Evolutionary conservation across 345 rosid species (phyloP), one percentile per base, ranked within the genome.

Genomic region (Brassica cretica): DNA sequence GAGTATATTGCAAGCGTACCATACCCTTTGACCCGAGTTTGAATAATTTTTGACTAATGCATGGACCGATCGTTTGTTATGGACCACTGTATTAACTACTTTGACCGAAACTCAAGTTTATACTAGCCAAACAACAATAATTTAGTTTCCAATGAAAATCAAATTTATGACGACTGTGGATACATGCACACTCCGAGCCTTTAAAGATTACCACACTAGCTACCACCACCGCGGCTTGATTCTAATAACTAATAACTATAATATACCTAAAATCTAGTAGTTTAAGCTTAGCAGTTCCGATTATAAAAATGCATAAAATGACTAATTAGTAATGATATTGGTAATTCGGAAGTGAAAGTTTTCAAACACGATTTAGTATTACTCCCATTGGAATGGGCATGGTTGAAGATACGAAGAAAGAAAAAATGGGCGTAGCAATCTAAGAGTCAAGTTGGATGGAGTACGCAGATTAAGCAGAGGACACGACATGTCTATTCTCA

Each of bases 401-500:
- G 62, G 74, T 68, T 30, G 80, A 70, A 33, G 14, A 33, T 62
- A 29, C 24, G 2, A 68, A 21, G 19, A 46, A 6, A 72, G 7
- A 12, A 46, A 65, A 67, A 39, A 39, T 9, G 39, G 32, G 64
- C 7, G 46, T 59, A 21, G 51, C 69, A 79, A 74, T 74, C 75
- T 62, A 27, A 69, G 75, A 79, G 82, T 79, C 63, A 65, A 63
- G 29, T 69, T 74, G 69, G 61, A 74, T 5, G 71, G 64, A 62
- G 49, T 11, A 63, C 56, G 71, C 55, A 68, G 55, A 74, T 55
- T 55, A 25, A 7, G 46, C 78, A 69, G 67, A 79, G 78, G 15
- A 55, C 78, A 79, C 75, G 78, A 74, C 75, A 74, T 63, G 78
- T 74, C 82, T 79, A 74, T 79, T 74, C 39, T 79, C 46, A 74